A percentile compares a stretch with the other conserved stretches of the same genome.
Evolutionary conservation across 805 yeast genomes (phyloP).

Genomic region (Phaffomyces antillensis): DNA sequence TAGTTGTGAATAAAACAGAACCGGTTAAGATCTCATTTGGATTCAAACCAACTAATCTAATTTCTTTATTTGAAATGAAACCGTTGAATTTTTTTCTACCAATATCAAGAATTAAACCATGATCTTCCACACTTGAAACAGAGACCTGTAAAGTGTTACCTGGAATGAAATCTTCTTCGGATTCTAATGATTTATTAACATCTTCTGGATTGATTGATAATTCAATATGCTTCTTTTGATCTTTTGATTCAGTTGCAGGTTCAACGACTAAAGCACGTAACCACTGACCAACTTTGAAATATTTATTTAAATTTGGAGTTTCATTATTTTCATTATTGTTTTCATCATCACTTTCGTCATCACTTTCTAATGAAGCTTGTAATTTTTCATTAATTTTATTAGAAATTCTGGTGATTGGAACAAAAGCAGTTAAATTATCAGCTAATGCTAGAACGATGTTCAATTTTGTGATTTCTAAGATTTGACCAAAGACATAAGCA

Average conservation of each 20-base stretch:
- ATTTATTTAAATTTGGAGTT: conserved; percentile 47
- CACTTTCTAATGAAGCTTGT: conserved; percentile 47
- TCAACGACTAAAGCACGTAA: conserved; percentile 71
- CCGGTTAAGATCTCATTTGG: conserved; percentile 44
- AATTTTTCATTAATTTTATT: conserved; percentile 49
- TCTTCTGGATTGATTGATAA: conserved; percentile 66
- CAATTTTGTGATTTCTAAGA: conserved; percentile 48
- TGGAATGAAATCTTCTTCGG: conserved; percentile 53
- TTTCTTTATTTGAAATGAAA: conserved; percentile 67
- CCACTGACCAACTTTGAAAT: conserved; percentile 77
- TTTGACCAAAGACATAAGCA: conserved; percentile 69
- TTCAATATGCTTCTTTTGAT: conserved; percentile 53
- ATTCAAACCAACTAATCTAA: conserved; percentile 33
- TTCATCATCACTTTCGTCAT: conserved; percentile 24
- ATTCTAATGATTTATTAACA: conserved; percentile 51
- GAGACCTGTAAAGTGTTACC: conserved; percentile 71
- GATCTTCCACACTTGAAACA: conserved; percentile 81
- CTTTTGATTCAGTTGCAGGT: conserved; percentile 28
- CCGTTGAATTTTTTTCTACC: conserved; percentile 59
- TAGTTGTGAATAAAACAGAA: conserved; percentile 57
- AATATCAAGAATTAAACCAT: conserved; percentile 71
- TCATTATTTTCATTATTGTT: conserved; percentile 23
- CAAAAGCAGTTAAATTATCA: conserved; percentile 72
- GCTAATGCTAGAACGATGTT: conserved; percentile 71
- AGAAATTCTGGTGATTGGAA: conserved; percentile 69